A percentile compares a stretch with the other conserved stretches of the same genome.
These are phyloP conservation scores for Ophiosphaerella narmari DNA, from an alignment of 2,329 filamentous ascomycete species.

Conservation along the genomic window DNA sequence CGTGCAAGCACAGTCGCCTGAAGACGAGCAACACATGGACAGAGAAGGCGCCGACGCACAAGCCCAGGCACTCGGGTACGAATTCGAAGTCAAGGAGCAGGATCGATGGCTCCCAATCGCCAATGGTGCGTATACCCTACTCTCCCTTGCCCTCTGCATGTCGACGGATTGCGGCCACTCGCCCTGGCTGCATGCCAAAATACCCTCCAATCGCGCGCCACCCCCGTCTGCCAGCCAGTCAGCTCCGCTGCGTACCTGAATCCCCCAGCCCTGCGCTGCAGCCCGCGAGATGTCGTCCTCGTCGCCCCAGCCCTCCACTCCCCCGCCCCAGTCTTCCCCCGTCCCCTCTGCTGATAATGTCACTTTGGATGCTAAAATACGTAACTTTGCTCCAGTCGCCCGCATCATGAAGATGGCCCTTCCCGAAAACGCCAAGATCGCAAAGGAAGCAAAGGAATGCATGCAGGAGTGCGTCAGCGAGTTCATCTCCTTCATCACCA, in stretches of 20 bases:
- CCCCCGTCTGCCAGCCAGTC: constrained; percentile 34
- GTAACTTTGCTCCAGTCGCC: constrained; percentile 93
- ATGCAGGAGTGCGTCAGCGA: constrained; percentile 99
- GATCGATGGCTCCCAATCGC: constrained; percentile 99
- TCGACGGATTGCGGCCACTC: constrained; percentile 50
- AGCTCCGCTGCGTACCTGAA: constrained; percentile 32
- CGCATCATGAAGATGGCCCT: constrained; percentile 98
- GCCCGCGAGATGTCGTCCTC: constrained; percentile 51
- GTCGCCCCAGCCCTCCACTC: constrained; percentile 46
- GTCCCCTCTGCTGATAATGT: constrained; percentile 36
- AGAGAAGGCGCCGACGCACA: constrained; percentile 78
- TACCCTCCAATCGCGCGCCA: constrained; percentile 55
- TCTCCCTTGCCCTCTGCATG: constrained; percentile 39
- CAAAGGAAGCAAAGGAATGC: constrained; percentile 98
- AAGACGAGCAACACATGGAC: constrained; percentile 86
- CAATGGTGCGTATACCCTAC: constrained; percentile 81
- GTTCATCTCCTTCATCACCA: constrained; percentile 99
- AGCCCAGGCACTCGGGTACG: constrained; percentile 75
- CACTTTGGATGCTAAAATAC: constrained; percentile 84
- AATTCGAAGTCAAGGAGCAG: constrained; percentile 99
- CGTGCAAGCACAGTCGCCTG: constrained; percentile 91
- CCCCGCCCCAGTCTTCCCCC: constrained; percentile 36
- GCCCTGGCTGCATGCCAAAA: constrained; percentile 53
- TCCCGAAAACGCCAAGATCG: constrained; percentile 98
- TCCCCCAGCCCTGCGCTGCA: constrained; percentile 49